Evolutionary conservation across 805 yeast species (phyloP).

Genomic region (Teunomyces panamensis): DNA sequence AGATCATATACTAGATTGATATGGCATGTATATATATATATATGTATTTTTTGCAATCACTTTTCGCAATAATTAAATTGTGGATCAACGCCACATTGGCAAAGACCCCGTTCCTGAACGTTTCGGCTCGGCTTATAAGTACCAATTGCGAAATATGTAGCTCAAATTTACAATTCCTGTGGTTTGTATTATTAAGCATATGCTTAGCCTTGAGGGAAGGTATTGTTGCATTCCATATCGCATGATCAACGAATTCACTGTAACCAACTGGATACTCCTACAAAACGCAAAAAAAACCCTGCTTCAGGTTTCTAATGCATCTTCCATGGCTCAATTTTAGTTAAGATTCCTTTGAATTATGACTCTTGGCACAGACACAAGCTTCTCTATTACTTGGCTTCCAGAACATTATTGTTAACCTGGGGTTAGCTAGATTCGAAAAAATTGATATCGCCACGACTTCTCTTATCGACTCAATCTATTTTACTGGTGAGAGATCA

Average conservation of each 20-base stretch:
- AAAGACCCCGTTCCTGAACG: neutral
- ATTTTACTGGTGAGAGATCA: neutral
- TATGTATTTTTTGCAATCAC: neutral
- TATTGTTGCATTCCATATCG: too few relatives aligned
- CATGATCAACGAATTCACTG: too few relatives aligned
- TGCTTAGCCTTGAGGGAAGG: neutral
- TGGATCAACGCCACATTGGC: conserved; percentile 1
- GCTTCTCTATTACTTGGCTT: neutral
- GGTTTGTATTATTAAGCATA: neutral
- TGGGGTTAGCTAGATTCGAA: neutral
- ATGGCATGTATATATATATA: too few relatives aligned
- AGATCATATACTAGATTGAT: too few relatives aligned
- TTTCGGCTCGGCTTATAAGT: neutral
- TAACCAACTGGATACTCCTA: neutral
- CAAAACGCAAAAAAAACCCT: neutral
- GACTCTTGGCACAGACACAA: too few relatives aligned
- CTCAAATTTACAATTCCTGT: neutral
- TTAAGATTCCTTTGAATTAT: too few relatives aligned
- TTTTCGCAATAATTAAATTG: neutral
- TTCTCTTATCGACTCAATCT: neutral
- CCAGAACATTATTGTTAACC: neutral
- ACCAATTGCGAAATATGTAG: neutral
- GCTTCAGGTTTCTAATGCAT: too few relatives aligned
- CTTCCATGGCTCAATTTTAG: too few relatives aligned
- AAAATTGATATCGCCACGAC: neutral